Evolutionary conservation across 768 basidiomycete species (phyloP).

Genomic region (Hemileccinum rubropunctum): DNA sequence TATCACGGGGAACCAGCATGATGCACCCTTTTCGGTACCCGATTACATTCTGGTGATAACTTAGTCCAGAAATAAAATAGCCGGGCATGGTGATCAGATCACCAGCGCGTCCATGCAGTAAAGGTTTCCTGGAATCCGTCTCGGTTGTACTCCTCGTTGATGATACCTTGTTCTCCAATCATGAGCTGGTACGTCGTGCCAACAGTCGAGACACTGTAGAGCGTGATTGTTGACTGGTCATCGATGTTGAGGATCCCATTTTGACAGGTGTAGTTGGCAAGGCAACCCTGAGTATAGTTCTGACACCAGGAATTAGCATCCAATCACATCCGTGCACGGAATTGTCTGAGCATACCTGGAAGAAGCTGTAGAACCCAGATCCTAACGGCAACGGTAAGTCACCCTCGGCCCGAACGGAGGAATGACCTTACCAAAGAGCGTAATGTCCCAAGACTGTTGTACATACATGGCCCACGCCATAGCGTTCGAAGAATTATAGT

Average conservation of each 20-base stretch:
- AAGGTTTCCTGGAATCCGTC: constrained; percentile 47
- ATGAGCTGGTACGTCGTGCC: constrained; percentile 42
- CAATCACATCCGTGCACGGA: neutral
- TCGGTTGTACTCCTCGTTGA: constrained; percentile 35
- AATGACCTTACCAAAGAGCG: constrained; percentile 39
- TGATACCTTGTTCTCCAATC: constrained; percentile 33
- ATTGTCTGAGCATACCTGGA: constrained; percentile 32
- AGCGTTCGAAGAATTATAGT: constrained; percentile 27
- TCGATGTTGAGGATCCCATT: constrained; percentile 42
- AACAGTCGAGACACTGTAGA: constrained; percentile 50
- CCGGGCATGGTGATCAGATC: neutral
- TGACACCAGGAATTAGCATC: constrained; percentile 16
- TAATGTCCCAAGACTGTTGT: constrained; percentile 38
- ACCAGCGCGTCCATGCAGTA: constrained; percentile 34
- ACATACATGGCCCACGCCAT: constrained; percentile 46
- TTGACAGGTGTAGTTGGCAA: constrained; percentile 40
- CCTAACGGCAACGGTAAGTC: constrained; percentile 26
- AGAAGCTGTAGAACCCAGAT: constrained; percentile 53
- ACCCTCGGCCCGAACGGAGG: neutral
- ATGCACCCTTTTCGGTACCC: neutral
- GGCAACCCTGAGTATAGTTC: constrained; percentile 41
- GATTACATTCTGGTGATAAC: neutral
- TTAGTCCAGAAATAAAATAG: neutral
- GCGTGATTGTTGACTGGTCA: constrained; percentile 36
- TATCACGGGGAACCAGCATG: neutral